Conservation (phyloP, 345 rosid genomes). For the Conringia planisiliqua region DNA sequence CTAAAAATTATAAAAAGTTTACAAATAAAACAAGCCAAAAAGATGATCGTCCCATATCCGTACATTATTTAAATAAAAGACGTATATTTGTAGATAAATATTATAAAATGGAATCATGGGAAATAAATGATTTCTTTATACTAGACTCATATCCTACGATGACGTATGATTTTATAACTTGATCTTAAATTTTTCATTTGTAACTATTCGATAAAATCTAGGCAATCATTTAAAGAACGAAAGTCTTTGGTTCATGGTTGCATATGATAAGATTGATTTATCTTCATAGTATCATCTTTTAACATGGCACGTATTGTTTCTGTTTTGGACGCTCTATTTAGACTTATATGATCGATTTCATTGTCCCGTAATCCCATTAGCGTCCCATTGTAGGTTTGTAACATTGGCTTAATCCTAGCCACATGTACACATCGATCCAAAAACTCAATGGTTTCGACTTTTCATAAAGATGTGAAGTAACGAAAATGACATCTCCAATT, state of each 20-base stretch:
- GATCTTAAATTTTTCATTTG: not conserved
- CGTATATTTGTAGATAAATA: not conserved
- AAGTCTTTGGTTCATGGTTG: not conserved
- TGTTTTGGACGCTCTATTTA: not conserved
- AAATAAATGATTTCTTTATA: not conserved
- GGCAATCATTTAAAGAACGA: not conserved
- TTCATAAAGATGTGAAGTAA: not conserved
- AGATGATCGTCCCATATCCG: not conserved
- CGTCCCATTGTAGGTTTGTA: not conserved
- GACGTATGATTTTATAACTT: not conserved
- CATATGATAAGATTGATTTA: not conserved
- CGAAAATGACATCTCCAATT: conserved; percentile 16
- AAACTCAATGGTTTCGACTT: conserved; percentile 15
- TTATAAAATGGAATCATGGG: not conserved
- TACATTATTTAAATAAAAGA: not conserved
- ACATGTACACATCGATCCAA: conserved; percentile 4
- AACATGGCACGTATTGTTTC: not conserved
- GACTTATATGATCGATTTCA: not conserved
- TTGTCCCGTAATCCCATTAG: not conserved
- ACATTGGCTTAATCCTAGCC: conserved; percentile 10
- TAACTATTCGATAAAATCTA: not conserved
- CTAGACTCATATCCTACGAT: no score
- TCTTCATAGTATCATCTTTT: not conserved
- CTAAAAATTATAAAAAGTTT: not conserved
- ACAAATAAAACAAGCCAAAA: not conserved